Conservation (phyloP, 306 rosid genomes). For the Castanea mollissima region DNA sequence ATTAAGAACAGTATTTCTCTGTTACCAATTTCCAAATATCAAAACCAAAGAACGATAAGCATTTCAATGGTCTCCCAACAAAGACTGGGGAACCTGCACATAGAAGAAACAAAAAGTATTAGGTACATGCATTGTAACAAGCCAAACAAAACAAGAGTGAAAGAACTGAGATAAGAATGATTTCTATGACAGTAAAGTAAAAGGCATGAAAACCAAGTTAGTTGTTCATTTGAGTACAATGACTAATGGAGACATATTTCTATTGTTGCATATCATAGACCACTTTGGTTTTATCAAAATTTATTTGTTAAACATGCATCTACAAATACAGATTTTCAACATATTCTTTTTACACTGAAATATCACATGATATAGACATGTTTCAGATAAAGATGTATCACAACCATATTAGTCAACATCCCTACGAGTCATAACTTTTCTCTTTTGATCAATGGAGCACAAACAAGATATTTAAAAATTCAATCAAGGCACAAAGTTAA, state of each 20-base stretch:
- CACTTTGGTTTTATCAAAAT: neutral
- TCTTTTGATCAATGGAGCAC: no score
- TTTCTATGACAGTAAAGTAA: neutral
- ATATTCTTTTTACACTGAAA: no score
- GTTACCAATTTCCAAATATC: conserved; percentile 17
- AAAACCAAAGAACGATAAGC: conserved; percentile 27
- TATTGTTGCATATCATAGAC: neutral
- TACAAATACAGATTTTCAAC: neutral
- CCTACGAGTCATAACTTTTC: no score
- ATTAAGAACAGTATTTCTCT: conserved; percentile 31
- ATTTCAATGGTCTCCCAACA: conserved; percentile 24
- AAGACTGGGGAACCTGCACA: conserved; percentile 30
- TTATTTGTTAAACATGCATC: neutral
- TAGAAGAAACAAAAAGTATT: conserved; percentile 6
- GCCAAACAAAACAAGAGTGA: neutral
- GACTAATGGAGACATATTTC: neutral
- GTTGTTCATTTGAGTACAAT: neutral
- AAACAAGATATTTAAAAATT: neutral
- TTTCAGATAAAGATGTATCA: neutral
- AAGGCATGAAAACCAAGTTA: neutral
- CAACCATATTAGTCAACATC: neutral
- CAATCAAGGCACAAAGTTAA: neutral
- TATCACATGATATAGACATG: no score
- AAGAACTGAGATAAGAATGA: neutral
- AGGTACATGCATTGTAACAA: conserved; percentile 1